Base-by-base conservation (phyloP, 1,139 yeast species). In the Entelexis paramagnoliae region DNA sequence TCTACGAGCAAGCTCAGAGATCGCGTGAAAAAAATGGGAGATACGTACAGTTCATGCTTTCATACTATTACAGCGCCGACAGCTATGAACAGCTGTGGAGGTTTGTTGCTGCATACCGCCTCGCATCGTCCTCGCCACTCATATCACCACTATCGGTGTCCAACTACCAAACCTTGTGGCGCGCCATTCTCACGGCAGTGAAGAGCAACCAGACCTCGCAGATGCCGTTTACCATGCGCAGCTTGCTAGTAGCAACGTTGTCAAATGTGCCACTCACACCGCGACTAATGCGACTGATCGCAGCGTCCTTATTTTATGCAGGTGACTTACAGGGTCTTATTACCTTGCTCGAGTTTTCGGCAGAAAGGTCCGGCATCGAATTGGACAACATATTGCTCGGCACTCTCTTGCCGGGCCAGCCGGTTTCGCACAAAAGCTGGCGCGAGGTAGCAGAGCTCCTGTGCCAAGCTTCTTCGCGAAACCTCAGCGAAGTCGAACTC, bases 1-100 rank as follows among this genome's bases (percentile, higher is more conserved):
- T 50, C 10, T 19, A 11, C 13, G 34, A 28, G 17, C 34, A 19
- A 7, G 45, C 26, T 3, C 34, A 29, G n/a, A 6, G n/a, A 16
- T 16, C 34, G 6, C 24, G 9, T 4, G 24, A 13, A 4, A 20
- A 26, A 8, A 6, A 22, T 39, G 46, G 50, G 19, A 13, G 46
- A 2, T 50, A 34, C 29, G 41, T 51, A 1, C 55, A 53, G 6
- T 53, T 53, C 40, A 44, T 51, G 50, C 47, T 53, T 7, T 14
- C 13, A 6, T 47, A 42, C 16, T 20, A 22, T 11, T 20, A 38
- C 3, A 22, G 5, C n/a, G 7, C 17, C 3, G 26, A 29, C 8
- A 28, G 19, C n/a, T 42, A n/a, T 16, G 17, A 11, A 9, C 32
- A 22, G 4, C 43, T 48, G 1, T 48, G 51, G 51, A 3, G 3